Conservation (phyloP, 2,329 filamentous ascomycete genomes). For the Metarhizium sp. region DNA sequence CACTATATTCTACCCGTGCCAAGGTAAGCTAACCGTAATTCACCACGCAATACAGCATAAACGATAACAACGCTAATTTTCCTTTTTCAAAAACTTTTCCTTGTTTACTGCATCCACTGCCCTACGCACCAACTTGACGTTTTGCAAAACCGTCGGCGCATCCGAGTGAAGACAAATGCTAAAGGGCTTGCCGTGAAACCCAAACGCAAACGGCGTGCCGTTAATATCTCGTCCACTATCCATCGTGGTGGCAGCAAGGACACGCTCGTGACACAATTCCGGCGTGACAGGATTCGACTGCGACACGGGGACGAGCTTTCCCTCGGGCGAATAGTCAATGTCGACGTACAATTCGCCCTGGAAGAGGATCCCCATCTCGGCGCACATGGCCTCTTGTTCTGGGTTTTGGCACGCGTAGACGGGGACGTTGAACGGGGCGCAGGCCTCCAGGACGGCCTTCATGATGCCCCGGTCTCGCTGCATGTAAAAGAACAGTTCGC, state of each 20-base stretch:
- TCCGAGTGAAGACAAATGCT: conserved; percentile 9
- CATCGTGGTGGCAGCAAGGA: neutral
- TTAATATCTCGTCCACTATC: conserved; percentile 2
- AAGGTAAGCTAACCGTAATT: too few species aligned
- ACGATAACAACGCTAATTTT: too few species aligned
- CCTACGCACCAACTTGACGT: conserved; percentile 4
- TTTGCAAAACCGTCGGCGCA: conserved; percentile 4
- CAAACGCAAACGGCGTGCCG: neutral
- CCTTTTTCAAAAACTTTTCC: neutral
- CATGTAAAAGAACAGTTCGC: conserved; percentile 5
- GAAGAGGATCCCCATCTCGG: conserved; percentile 10
- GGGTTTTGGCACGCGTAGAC: conserved; percentile 1
- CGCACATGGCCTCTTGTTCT: conserved; percentile 16
- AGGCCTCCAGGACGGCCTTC: conserved; percentile 18
- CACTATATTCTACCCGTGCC: too few species aligned
- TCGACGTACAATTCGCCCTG: conserved; percentile 13
- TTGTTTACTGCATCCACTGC: conserved; percentile 4
- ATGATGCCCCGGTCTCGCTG: conserved; percentile 14
- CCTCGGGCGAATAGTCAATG: conserved; percentile 12
- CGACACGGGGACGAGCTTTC: conserved; percentile 7
- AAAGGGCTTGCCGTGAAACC: conserved; percentile 3
- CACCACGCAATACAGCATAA: too few species aligned
- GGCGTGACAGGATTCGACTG: conserved; percentile 7
- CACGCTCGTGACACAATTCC: conserved; percentile 7
- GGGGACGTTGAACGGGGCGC: conserved; percentile 16